Evolutionary conservation across 768 basidiomycete species (phyloP).

Genomic region (Mycena leptocephala): DNA sequence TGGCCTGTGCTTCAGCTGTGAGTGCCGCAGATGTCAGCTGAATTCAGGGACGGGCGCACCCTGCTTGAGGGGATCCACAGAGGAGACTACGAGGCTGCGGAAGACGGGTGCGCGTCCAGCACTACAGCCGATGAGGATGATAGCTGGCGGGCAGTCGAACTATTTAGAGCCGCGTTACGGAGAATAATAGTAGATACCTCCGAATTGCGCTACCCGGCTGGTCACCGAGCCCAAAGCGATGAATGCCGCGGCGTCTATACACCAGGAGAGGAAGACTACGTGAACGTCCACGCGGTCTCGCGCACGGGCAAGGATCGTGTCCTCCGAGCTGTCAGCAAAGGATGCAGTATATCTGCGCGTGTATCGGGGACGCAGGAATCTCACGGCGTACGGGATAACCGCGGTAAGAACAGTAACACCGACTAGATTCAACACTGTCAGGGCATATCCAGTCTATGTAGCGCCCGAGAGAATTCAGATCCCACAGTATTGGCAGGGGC

Average conservation of each 20-base stretch:
- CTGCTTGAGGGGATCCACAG: slow-evolving; percentile 14
- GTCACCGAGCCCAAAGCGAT: slow-evolving; percentile 10
- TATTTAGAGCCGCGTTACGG: too few species aligned
- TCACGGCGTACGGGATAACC: slow-evolving; percentile 1
- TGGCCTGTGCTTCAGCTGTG: not conserved
- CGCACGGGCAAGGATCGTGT: not conserved
- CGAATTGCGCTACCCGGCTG: slow-evolving; percentile 13
- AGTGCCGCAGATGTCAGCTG: not conserved
- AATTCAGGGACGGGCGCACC: not conserved
- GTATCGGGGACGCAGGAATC: not conserved
- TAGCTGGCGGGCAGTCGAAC: not conserved
- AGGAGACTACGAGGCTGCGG: slow-evolving; percentile 22
- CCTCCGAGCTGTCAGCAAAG: not conserved
- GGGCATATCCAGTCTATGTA: slow-evolving; percentile 17
- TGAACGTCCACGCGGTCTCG: slow-evolving; percentile 18
- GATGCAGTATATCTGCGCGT: not conserved
- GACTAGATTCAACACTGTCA: slow-evolving; percentile 19
- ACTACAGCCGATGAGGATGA: slow-evolving; percentile 25
- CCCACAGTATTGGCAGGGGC: not conserved
- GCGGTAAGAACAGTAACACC: slow-evolving; percentile 6
- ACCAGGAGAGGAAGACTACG: slow-evolving; percentile 15
- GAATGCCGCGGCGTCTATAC: slow-evolving; percentile 10
- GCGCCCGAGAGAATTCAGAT: too few species aligned
- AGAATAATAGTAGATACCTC: not conserved
- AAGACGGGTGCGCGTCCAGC: slow-evolving; percentile 24